A percentile compares a stretch with the other conserved stretches of the same genome.
These are phyloP conservation scores for Suillus bovinus DNA, from an alignment of 768 basidiomycete species.

Conservation along the genomic window DNA sequence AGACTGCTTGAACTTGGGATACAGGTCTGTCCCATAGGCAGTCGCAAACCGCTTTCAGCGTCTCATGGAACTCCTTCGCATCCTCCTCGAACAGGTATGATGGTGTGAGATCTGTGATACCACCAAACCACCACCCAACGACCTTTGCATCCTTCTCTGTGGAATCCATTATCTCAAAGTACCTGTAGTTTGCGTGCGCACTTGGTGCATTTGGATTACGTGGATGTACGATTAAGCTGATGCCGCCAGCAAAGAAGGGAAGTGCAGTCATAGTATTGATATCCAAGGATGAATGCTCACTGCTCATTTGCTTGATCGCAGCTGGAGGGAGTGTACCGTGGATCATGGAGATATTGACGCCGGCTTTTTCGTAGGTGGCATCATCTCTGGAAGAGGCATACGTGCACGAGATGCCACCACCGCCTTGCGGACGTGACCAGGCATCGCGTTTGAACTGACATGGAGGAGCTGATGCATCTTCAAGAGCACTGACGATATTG, in stretches of 20 bases:
- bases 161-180: conserved; percentile 24
- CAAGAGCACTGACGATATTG: conserved; percentile 23
- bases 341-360: conserved; percentile 23
- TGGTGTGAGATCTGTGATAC: conserved; percentile 47
- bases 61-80: conserved; percentile 46
- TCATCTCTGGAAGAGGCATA: conserved; percentile 6
- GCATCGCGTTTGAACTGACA: conserved; percentile 18
- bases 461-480: conserved; percentile 11
- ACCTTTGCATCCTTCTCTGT: conserved; percentile 13
- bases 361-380: conserved; percentile 25
- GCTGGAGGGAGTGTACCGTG: conserved; percentile 18
- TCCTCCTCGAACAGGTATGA: conserved; percentile 49
- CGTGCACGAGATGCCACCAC: conserved; percentile 22
- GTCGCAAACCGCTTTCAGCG: conserved; percentile 45
- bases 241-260: conserved; percentile 19
- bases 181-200: conserved; percentile 28
- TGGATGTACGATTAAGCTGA: conserved; percentile 25
- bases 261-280: conserved; percentile 14
- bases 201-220: conserved; percentile 22
- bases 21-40: conserved; percentile 41
- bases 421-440: conserved; percentile 21
- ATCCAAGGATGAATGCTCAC: conserved; percentile 18
- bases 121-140: conserved; percentile 30
- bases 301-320: conserved; percentile 26
- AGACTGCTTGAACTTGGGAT: conserved; percentile 48